Percentiles rank a stretch among this genome's conserved stretches.
Conservation (phyloP, 2,329 filamentous ascomycete genomes). For the Fusarium lyarnte region DNA sequence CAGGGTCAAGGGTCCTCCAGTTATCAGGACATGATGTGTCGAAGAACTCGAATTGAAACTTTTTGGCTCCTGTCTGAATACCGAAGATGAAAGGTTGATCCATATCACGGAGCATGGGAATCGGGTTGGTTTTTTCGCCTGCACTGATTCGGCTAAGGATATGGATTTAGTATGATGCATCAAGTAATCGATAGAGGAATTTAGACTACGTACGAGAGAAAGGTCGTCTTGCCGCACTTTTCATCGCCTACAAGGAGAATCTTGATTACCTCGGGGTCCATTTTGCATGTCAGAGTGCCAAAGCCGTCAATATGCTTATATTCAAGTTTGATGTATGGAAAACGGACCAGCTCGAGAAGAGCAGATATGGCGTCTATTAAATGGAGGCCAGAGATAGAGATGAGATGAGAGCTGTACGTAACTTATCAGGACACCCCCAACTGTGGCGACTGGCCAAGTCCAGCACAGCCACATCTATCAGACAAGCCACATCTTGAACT, state of each 20-base stretch:
- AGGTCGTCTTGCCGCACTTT: conserved; percentile 68
- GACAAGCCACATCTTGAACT: conserved; percentile 33
- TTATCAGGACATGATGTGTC: conserved; percentile 68
- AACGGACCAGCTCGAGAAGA: not conserved
- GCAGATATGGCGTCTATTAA: conserved; percentile 16
- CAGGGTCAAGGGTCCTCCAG: conserved; percentile 67
- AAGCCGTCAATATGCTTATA: not conserved
- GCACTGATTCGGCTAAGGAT: conserved; percentile 61
- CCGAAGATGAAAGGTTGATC: conserved; percentile 71
- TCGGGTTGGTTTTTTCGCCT: conserved; percentile 52
- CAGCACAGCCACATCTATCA: conserved; percentile 17
- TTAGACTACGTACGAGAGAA: conserved; percentile 63
- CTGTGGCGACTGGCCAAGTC: conserved; percentile 15
- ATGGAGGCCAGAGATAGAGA: conserved; percentile 25
- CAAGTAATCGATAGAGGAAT: conserved; percentile 9
- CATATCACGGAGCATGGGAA: conserved; percentile 64
- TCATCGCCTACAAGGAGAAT: conserved; percentile 68
- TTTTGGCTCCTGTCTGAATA: conserved; percentile 52
- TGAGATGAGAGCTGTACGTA: conserved; percentile 41
- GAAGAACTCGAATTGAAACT: conserved; percentile 66
- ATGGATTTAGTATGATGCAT: conserved; percentile 13
- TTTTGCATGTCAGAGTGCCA: conserved; percentile 31
- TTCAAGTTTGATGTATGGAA: not conserved
- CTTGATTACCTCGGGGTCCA: conserved; percentile 61
- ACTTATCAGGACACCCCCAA: conserved; percentile 34